Evolutionary conservation across 352 stramenopile genomes (phyloP).

Genomic region (Aphanomyces invadans): DNA sequence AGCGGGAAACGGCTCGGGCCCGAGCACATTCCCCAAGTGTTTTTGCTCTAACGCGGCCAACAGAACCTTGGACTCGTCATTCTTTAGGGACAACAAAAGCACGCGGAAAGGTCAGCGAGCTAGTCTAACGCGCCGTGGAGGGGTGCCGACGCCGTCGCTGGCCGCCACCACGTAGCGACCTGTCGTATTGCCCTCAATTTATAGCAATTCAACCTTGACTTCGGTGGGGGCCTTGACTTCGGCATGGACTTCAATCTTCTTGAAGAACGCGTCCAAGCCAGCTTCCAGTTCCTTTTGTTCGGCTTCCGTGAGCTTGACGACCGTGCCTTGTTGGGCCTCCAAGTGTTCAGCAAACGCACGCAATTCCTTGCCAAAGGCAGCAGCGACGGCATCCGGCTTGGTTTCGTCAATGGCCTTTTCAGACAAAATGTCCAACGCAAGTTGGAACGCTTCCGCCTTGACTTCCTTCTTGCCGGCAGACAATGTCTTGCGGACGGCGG

Average conservation of each 20-base stretch:
- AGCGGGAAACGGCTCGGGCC: conserved; percentile 40
- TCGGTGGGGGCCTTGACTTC: conserved; percentile 78
- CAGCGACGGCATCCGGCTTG: conserved; percentile 80
- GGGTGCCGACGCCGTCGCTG: background rate
- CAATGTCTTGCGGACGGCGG: conserved; percentile 60
- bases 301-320: conserved; percentile 59
- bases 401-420: conserved; percentile 54
- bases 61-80: too few relatives aligned
- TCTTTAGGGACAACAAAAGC: too few relatives aligned
- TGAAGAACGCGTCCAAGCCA: conserved; percentile 81
- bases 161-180: background rate
- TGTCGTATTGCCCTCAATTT: conserved; percentile 30
- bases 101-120: too few relatives aligned
- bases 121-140: too few relatives aligned
- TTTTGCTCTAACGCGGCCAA: conserved; percentile 46
- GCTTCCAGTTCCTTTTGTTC: conserved; percentile 79
- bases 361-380: conserved; percentile 77
- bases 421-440: conserved; percentile 73
- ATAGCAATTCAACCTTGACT: conserved; percentile 82
- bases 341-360: conserved; percentile 62
- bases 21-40: conserved; percentile 50
- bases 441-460: conserved; percentile 79
- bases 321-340: conserved; percentile 70
- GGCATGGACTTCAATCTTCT: conserved; percentile 71
- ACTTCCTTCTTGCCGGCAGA: conserved; percentile 78